phyloP scores from a whole-genome alignment of 768 basidiomycete genomes.

The Macrolepiota albuminosa region DNA sequence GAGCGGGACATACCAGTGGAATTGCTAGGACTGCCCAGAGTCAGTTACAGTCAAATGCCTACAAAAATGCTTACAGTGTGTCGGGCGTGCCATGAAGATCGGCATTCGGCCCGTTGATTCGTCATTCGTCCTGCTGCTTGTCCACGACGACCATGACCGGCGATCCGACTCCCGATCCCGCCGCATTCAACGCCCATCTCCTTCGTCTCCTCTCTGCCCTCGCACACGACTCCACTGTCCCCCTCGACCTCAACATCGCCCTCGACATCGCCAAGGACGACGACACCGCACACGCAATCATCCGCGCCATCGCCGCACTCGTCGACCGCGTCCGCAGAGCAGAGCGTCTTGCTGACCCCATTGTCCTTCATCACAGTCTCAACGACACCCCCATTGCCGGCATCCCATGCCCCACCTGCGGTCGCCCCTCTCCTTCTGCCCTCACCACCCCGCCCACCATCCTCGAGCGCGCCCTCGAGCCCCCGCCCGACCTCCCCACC shows the following conservation, averaged over 20 bases:
- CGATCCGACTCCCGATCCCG: background rate
- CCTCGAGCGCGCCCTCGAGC: background rate
- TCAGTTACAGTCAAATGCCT: too few relatives aligned
- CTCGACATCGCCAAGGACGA: constrained; percentile 4
- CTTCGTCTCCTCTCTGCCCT: constrained; percentile 5
- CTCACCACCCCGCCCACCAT: background rate
- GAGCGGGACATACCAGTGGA: too few relatives aligned
- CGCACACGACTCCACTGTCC: constrained; percentile 1
- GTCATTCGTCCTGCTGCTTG: background rate
- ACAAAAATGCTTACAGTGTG: too few relatives aligned
- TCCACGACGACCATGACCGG: constrained; percentile 1
- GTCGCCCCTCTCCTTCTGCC: background rate
- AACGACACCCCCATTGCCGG: constrained; percentile 4
- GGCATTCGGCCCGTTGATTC: background rate
- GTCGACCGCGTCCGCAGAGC: constrained; percentile 5
- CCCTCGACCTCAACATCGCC: background rate
- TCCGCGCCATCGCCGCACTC: background rate
- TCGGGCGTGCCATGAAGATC: too few relatives aligned
- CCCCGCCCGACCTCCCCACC: background rate
- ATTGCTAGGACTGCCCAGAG: too few relatives aligned
- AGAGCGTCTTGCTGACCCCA: background rate
- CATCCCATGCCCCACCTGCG: constrained; percentile 10
- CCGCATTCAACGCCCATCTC: constrained; percentile 4
- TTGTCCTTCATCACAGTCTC: background rate
- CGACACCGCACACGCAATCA: background rate